Conservation (phyloP, 2,329 filamentous ascomycete species). For the Fusarium transvaalense region DNA sequence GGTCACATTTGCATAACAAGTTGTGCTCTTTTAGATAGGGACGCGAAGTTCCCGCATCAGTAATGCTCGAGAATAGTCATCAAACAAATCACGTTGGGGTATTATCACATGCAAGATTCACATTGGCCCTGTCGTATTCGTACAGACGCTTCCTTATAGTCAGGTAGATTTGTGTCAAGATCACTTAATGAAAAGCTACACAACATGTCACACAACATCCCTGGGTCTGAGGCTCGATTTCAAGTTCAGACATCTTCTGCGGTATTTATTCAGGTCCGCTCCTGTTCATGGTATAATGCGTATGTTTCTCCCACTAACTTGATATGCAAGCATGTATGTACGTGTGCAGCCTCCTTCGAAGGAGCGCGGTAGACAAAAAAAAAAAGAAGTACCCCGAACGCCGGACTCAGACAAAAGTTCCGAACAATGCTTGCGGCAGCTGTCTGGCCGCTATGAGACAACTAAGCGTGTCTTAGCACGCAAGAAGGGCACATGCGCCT, state of each 20-base stretch:
- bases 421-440: slow-evolving; percentile 26
- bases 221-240: background rate
- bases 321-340: slow-evolving; percentile 27
- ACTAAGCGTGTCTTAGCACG: slow-evolving; percentile 17
- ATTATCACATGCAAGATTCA: slow-evolving; percentile 23
- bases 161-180: slow-evolving; percentile 3
- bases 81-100: background rate
- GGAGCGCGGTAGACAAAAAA: slow-evolving; percentile 28
- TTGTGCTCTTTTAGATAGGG: background rate
- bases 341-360: slow-evolving; percentile 20
- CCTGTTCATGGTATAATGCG: slow-evolving; percentile 38
- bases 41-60: background rate
- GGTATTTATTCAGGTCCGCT: slow-evolving; percentile 35
- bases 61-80: background rate
- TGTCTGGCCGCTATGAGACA: slow-evolving; percentile 27
- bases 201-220: slow-evolving; percentile 1
- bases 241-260: slow-evolving; percentile 9
- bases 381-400: slow-evolving; percentile 36
- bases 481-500: slow-evolving; percentile 3
- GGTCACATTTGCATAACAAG: slow-evolving; percentile 23
- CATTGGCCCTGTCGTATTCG: slow-evolving; percentile 10
- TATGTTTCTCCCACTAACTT: slow-evolving; percentile 22
- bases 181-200: background rate
- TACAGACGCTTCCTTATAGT: slow-evolving; percentile 22
- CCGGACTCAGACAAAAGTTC: slow-evolving; percentile 28